These are phyloP conservation scores for Russula earlei DNA, from an alignment of 768 basidiomycete genomes.

Conservation along the genomic window DNA sequence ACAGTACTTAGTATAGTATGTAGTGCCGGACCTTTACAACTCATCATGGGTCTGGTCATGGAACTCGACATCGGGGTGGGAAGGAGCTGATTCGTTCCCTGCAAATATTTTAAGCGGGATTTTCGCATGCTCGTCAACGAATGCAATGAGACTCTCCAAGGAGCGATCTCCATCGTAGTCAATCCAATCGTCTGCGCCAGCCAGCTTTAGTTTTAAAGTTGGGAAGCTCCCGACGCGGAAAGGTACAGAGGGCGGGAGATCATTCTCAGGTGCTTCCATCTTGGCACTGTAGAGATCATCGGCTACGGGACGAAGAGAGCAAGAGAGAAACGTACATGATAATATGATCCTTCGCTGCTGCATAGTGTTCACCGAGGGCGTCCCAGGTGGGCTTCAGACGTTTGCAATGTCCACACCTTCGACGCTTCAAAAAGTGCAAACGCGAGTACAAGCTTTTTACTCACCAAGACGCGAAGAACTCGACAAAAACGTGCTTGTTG, in stretches of 20 bases:
- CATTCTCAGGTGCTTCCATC: conserved; percentile 95
- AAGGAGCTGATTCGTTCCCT: conserved; percentile 21
- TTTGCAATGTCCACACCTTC: conserved; percentile 91
- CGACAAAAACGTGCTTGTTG: conserved; percentile 88
- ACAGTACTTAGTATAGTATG: background rate
- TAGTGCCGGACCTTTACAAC: conserved; percentile 6
- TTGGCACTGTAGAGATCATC: conserved; percentile 55
- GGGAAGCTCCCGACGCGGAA: conserved; percentile 90
- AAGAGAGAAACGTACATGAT: conserved; percentile 48
- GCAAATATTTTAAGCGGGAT: conserved; percentile 47
- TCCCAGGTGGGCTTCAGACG: conserved; percentile 95
- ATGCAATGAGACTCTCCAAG: conserved; percentile 75
- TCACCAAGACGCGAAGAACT: conserved; percentile 96
- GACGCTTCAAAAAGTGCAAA: background rate
- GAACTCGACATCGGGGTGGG: conserved; percentile 22
- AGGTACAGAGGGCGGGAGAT: conserved; percentile 76
- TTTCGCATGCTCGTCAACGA: conserved; percentile 73
- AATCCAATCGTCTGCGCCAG: conserved; percentile 76
- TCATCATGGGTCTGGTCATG: conserved; percentile 20
- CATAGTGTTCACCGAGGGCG: conserved; percentile 76
- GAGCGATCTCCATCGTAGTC: conserved; percentile 93
- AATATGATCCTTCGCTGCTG: conserved; percentile 60
- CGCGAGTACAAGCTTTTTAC: conserved; percentile 24
- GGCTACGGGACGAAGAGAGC: conserved; percentile 10
- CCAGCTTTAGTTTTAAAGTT: conserved; percentile 92